Percentiles rank a stretch among this genome's conserved stretches.
phyloP scores from a whole-genome alignment of 2,329 filamentous ascomycete species.

The Raffaelea ambrosiae region DNA sequence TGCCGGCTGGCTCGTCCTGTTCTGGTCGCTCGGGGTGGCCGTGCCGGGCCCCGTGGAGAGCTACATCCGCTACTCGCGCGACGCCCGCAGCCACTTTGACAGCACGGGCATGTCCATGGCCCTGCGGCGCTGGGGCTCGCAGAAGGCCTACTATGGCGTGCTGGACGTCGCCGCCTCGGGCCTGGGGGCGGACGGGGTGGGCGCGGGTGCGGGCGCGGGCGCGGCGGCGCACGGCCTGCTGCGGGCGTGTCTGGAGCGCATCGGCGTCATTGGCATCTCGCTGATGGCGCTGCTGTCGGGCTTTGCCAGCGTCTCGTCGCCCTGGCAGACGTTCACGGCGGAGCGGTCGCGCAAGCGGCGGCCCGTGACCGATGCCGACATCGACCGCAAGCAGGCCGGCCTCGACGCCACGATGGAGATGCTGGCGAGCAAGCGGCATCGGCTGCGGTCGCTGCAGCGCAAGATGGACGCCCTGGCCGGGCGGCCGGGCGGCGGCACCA shows the following conservation, averaged over 20 bases:
- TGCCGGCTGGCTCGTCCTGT: slow-evolving; percentile 58
- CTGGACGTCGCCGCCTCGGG: not conserved
- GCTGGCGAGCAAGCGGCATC: slow-evolving; percentile 65
- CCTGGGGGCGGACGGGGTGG: not conserved
- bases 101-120: slow-evolving; percentile 21
- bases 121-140: slow-evolving; percentile 9
- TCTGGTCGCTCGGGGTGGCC: slow-evolving; percentile 67
- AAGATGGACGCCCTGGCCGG: slow-evolving; percentile 32
- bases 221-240: slow-evolving; percentile 23
- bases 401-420: slow-evolving; percentile 73
- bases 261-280: slow-evolving; percentile 78
- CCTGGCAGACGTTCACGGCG: slow-evolving; percentile 74
- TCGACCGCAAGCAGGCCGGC: slow-evolving; percentile 69
- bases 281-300: slow-evolving; percentile 84
- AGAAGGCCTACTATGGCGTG: not conserved
- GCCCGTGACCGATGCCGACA: slow-evolving; percentile 63
- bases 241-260: slow-evolving; percentile 53
- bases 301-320: slow-evolving; percentile 78
- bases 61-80: slow-evolving; percentile 14
- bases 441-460: slow-evolving; percentile 60
- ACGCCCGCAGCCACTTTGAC: slow-evolving; percentile 20
- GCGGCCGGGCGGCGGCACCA: slow-evolving; percentile 2
- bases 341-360: slow-evolving; percentile 37
- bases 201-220: not conserved
- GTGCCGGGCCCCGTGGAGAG: slow-evolving; percentile 27